phyloP scores from a whole-genome alignment of 2,329 filamentous ascomycete species.

The Ophiostoma perfectum region DNA sequence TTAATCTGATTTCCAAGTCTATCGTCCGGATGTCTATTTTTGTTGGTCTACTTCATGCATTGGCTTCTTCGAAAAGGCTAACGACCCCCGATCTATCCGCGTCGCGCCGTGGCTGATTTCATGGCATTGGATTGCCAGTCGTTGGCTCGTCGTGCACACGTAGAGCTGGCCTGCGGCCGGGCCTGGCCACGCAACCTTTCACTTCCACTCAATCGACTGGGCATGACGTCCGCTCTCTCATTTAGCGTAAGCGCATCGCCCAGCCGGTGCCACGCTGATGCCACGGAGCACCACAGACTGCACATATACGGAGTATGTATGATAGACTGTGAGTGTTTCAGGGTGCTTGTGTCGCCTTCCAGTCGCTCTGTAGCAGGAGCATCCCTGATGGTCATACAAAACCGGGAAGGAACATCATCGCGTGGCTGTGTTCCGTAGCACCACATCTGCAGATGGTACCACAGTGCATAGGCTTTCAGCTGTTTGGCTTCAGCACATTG shows the following conservation, averaged over 20 bases:
- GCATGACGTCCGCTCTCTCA: background rate
- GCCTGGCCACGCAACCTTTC: background rate
- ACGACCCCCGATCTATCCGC: constrained; percentile 7
- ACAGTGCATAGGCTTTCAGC: background rate
- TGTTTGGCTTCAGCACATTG: background rate
- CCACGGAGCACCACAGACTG: background rate
- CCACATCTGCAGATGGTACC: background rate
- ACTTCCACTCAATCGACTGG: background rate
- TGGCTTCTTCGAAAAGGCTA: background rate
- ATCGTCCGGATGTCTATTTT: background rate
- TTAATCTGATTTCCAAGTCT: constrained; percentile 2
- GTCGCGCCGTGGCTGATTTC: constrained; percentile 11
- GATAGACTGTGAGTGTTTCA: background rate
- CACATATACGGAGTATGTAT: background rate
- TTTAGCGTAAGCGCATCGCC: background rate
- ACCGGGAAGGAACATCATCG: constrained; percentile 17
- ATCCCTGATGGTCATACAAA: background rate
- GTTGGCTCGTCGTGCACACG: constrained; percentile 5
- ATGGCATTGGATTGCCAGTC: constrained; percentile 4
- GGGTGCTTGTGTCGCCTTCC: background rate
- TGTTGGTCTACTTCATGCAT: background rate
- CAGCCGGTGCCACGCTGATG: background rate
- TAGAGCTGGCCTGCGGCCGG: constrained; percentile 3
- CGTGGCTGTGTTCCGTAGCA: constrained; percentile 20
- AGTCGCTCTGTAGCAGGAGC: background rate